Conservation (phyloP, 148 eudicot genomes). For the Camellia lanceoleosa region DNA sequence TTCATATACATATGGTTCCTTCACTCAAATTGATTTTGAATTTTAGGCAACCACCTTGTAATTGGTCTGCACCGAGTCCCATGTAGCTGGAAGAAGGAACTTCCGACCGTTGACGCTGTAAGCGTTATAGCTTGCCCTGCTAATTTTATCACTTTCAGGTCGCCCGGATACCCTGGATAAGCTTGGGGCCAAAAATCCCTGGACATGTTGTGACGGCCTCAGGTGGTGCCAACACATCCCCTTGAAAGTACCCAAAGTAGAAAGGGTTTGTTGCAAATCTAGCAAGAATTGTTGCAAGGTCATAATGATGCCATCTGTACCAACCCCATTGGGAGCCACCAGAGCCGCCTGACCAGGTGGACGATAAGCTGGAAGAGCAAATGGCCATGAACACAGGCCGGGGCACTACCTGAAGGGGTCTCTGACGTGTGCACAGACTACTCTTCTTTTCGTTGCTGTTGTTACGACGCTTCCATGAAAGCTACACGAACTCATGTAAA, state of each 20-base stretch:
- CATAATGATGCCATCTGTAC: constrained; percentile 16
- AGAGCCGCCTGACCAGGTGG: constrained; percentile 11
- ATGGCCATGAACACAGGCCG: constrained; percentile 20
- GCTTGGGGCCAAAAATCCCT: constrained; percentile 19
- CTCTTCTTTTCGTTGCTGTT: neutral
- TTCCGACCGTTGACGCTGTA: constrained; percentile 19
- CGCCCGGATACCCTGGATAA: constrained; percentile 26
- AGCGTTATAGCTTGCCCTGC: constrained; percentile 14
- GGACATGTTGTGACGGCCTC: constrained; percentile 19
- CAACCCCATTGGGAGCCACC: constrained; percentile 20
- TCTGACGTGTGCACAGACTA: constrained; percentile 16
- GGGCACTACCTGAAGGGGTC: constrained; percentile 20
- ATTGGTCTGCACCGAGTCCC: constrained; percentile 10
- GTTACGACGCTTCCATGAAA: neutral
- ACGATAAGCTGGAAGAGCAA: constrained; percentile 21
- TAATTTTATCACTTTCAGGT: constrained; percentile 15
- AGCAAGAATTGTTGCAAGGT: constrained; percentile 13
- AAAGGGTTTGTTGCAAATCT: constrained; percentile 20
- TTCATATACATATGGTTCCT: neutral
- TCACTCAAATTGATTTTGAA: constrained; percentile 39
- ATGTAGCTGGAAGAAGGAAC: constrained; percentile 21
- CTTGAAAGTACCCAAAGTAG: constrained; percentile 19
- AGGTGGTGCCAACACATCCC: constrained; percentile 16
- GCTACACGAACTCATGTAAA: constrained; percentile 19
- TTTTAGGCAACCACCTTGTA: constrained; percentile 16